Percentiles rank a stretch among this genome's conserved stretches.
Conservation (phyloP, 2,329 filamentous ascomycete species). For the Diaporthe sp. region DNA sequence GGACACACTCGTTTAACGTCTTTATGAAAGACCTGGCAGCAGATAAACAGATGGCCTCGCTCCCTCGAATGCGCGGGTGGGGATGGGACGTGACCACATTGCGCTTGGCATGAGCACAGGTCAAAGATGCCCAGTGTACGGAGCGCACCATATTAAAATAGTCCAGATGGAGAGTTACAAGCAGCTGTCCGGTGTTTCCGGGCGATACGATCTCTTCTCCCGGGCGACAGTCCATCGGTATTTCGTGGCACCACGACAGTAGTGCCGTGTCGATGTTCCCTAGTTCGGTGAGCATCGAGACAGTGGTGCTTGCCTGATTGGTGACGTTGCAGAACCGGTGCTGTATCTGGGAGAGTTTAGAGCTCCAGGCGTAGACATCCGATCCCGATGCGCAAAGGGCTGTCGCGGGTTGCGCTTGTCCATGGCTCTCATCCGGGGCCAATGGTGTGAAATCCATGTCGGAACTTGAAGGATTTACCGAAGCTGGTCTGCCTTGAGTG, state of each 20-base stretch:
- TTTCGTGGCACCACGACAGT: background rate
- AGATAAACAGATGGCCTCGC: constrained; percentile 1
- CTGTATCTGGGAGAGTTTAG: background rate
- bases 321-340: background rate
- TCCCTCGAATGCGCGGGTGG: constrained; percentile 10
- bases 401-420: background rate
- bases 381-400: background rate
- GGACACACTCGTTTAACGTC: background rate
- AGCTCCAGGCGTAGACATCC: constrained; percentile 2
- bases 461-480: background rate
- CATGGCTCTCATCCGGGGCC: background rate
- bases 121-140: background rate
- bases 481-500: background rate
- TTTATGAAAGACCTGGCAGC: background rate
- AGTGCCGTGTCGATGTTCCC: constrained; percentile 2
- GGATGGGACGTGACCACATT: background rate
- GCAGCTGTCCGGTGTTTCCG: background rate
- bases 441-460: background rate
- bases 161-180: background rate
- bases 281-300: background rate
- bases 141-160: constrained; percentile 5
- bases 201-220: background rate
- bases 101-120: background rate
- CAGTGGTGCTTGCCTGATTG: background rate
- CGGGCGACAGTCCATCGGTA: constrained; percentile 12